Percentiles rank a stretch among this genome's conserved stretches.
These are phyloP conservation scores for Jasminum sambac DNA, from an alignment of 257 asterid species.

Conservation along the genomic window DNA sequence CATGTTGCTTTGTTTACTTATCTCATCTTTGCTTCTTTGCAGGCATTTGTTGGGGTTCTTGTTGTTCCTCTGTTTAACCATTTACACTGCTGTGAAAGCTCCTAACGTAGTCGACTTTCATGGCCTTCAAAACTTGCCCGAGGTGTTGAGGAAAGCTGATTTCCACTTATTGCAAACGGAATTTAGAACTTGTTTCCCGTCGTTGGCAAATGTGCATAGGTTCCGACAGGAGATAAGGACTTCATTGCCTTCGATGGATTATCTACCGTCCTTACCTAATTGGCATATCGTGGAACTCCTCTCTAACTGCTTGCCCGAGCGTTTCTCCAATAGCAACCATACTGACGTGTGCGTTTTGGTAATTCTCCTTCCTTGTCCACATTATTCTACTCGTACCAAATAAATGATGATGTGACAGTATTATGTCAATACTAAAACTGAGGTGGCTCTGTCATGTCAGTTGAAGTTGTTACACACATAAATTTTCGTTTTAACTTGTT, in stretches of 20 bases:
- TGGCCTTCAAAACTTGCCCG: conserved; percentile 58
- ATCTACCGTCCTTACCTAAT: conserved; percentile 51
- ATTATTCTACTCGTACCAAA: background rate
- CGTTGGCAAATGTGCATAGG: conserved; percentile 69
- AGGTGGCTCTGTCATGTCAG: too few species aligned
- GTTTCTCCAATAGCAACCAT: conserved; percentile 62
- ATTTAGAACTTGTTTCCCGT: conserved; percentile 69
- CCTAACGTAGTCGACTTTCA: conserved; percentile 73
- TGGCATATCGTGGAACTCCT: conserved; percentile 78
- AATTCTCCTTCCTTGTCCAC: conserved; percentile 20
- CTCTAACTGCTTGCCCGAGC: conserved; percentile 72
- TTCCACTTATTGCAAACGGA: conserved; percentile 64
- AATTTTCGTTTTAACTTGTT: conserved; percentile 19
- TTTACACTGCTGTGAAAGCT: conserved; percentile 78
- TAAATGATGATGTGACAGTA: too few species aligned
- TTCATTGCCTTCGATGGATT: conserved; percentile 55
- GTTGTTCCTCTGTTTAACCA: conserved; percentile 81
- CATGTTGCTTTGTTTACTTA: too few species aligned
- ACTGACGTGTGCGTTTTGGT: conserved; percentile 75
- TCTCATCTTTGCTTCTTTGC: conserved; percentile 30
- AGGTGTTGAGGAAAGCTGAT: conserved; percentile 69
- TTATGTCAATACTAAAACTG: too few species aligned
- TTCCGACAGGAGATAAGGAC: conserved; percentile 54
- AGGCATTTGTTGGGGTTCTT: conserved; percentile 99
- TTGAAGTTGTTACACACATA: background rate